Base-by-base conservation (phyloP, 2,329 filamentous ascomycete genomes). In the Sporothrix phasma region DNA sequence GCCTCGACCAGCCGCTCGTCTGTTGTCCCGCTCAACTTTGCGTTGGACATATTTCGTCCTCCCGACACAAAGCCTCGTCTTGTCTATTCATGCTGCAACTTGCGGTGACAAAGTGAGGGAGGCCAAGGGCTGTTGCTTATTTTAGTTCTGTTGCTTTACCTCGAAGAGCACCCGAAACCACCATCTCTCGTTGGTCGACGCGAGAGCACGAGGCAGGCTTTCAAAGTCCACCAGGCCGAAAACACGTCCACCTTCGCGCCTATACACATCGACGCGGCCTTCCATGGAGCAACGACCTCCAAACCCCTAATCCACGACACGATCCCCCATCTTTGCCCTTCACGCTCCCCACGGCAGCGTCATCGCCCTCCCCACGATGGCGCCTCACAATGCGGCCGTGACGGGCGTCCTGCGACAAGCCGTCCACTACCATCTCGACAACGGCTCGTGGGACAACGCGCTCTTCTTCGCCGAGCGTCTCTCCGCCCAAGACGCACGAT, bases 391-490 rank as follows among this genome's bases (percentile, higher is more conserved):
- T 68, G 75, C 77, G 60, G 77, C 79, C 68, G 76, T 83, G 49
- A 78, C 78, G 59, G 76, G 77, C 71, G 76, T 84, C 67, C 71
- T 88, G 65, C 80, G 81, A 71, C 84, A 87, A 74, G 76, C 82
- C 65, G 78, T 88, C 64, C 77, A 86, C 71, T 87, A 88, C 72
- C 84, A 88, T 70, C 86, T 99, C 74, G 94, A 99, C 79, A 96
- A 96, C 73, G 88, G 92, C 72, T 85, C 92, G 43, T 82, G 89
- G 72, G 87, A 92, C 64, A 97, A 96, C 73, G 94, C 94, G 64
- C 86, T 96, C 47, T 99, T 99, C 77, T 90, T 96, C 67, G 89
- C 94, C 66, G 90, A 93, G 72, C 86, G 94, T 68, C 84, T 97
- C 22, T 83, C 86, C 67, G 92, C 91, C 60, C 89, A 93, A 70